Evolutionary conservation across 306 rosid species (phyloP).

Genomic region (Oemleria cerasiformis): DNA sequence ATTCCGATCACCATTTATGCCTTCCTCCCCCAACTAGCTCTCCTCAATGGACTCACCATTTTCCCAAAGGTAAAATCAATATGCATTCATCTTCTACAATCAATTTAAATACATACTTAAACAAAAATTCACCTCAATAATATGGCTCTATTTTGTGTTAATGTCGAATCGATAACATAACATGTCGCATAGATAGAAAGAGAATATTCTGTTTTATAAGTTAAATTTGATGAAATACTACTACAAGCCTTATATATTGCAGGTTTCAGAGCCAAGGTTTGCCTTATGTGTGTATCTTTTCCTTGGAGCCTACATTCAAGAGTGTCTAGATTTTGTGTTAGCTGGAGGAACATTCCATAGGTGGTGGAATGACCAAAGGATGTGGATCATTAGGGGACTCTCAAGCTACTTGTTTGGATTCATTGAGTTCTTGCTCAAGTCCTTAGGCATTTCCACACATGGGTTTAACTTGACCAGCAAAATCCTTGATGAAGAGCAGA

Average conservation of each 20-base stretch:
- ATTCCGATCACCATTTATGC: conserved; percentile 32
- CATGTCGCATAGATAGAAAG: too few relatives aligned
- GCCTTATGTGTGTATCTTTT: conserved; percentile 25
- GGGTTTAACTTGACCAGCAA: conserved; percentile 42
- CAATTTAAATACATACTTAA: too few relatives aligned
- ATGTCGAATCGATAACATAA: too few relatives aligned
- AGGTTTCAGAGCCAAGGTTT: conserved; percentile 38
- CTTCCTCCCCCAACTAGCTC: conserved; percentile 43
- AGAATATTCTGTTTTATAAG: too few relatives aligned
- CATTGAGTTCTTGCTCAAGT: conserved; percentile 25
- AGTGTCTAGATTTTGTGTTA: conserved; percentile 28
- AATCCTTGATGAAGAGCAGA: conserved; percentile 32
- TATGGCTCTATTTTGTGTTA: too few relatives aligned
- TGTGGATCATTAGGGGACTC: conserved; percentile 41
- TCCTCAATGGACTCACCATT: conserved; percentile 31
- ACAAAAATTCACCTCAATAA: too few relatives aligned
- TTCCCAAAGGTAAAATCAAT: conserved; percentile 36
- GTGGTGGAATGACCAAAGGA: conserved; percentile 55
- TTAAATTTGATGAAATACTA: too few relatives aligned
- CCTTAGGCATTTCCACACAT: conserved; percentile 18
- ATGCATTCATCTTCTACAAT: background rate
- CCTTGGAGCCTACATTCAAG: conserved; percentile 36
- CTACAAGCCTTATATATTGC: too few relatives aligned
- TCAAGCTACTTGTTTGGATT: conserved; percentile 32
- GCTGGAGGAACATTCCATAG: conserved; percentile 26